Evolutionary conservation across 495 filamentous ascomycete genomes (phyloP).

Genomic region (Alectoria sarmentosa): DNA sequence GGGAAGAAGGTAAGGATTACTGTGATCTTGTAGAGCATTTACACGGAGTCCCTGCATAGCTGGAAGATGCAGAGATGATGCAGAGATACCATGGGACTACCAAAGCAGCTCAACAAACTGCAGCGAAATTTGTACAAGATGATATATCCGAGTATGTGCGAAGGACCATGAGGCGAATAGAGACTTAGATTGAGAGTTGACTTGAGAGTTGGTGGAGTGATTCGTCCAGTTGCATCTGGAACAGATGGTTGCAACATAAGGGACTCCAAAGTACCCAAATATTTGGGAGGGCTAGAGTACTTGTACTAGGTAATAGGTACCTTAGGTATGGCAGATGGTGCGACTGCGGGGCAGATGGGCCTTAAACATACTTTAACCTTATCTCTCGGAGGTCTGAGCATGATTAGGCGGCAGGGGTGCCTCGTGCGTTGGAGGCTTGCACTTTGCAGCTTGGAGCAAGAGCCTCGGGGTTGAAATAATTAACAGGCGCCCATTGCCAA

Average conservation of each 20-base stretch:
- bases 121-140: too few relatives aligned
- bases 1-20: not conserved
- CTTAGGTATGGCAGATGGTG: too few relatives aligned
- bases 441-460: not conserved
- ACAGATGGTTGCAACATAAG: too few relatives aligned
- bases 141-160: too few relatives aligned
- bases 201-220: too few relatives aligned
- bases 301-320: too few relatives aligned
- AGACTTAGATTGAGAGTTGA: not conserved
- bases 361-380: too few relatives aligned
- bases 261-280: too few relatives aligned
- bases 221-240: too few relatives aligned
- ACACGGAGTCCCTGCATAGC: conserved; percentile 1
- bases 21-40: not conserved
- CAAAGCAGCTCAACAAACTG: not conserved
- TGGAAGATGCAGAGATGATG: not conserved
- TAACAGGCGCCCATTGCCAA: not conserved
- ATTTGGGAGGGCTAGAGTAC: too few relatives aligned
- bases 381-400: not conserved
- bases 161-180: not conserved
- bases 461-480: not conserved
- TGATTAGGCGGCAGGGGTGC: not conserved
- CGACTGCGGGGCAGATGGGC: too few relatives aligned
- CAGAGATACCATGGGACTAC: conserved; percentile 14
- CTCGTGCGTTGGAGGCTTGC: not conserved